Conservation (phyloP, 2,329 filamentous ascomycete species). For the Coniochaeta prunicola region DNA sequence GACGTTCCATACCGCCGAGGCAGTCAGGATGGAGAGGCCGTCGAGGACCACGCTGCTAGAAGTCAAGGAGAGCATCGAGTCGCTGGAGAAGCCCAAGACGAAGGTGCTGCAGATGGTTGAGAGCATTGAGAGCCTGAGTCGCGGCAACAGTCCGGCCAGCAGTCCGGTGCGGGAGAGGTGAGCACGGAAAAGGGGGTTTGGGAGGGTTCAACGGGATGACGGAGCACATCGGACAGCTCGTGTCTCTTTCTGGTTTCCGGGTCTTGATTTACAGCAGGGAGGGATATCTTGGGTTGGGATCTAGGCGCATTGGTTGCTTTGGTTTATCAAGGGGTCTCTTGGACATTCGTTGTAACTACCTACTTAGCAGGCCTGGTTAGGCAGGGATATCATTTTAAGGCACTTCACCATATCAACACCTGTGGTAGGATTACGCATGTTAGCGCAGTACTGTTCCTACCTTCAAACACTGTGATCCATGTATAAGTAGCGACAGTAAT, state of each 20-base stretch:
- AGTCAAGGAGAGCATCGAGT: conserved; percentile 3
- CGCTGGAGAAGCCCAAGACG: conserved; percentile 31
- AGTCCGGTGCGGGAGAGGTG: not conserved
- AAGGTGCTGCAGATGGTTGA: conserved; percentile 50
- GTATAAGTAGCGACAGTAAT: too few relatives aligned
- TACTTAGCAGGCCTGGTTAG: not conserved
- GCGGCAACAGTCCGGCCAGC: conserved; percentile 29
- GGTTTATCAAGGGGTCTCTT: not conserved
- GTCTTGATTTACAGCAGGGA: not conserved
- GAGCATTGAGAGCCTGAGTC: conserved; percentile 41
- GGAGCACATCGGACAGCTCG: not conserved
- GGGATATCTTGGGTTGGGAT: not conserved
- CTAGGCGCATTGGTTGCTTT: not conserved
- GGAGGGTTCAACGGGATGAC: too few relatives aligned
- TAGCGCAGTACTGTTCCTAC: not conserved
- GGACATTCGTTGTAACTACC: not conserved
- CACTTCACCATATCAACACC: too few relatives aligned
- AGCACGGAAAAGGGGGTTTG: not conserved
- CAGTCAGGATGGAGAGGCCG: conserved; percentile 26
- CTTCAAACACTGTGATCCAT: too few relatives aligned
- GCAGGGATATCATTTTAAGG: not conserved
- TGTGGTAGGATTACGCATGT: not conserved
- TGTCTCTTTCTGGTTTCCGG: not conserved
- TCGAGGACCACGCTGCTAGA: conserved; percentile 4
- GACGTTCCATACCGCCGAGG: conserved; percentile 36